Base-by-base conservation (phyloP, 176 grass and related monocot genomes). In the Oryza glaberrima region DNA sequence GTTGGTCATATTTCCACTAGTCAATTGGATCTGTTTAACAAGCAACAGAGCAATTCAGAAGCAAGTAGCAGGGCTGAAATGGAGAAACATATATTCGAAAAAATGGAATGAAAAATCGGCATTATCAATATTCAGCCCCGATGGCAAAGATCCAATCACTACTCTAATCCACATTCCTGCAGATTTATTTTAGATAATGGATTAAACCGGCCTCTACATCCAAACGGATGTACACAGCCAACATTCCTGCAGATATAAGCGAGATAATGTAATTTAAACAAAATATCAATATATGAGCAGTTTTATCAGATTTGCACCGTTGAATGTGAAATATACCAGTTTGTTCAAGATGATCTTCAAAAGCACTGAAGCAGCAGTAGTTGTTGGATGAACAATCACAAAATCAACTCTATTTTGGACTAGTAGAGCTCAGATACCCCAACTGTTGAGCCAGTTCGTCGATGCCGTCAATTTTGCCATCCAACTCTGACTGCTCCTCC, bases 401-500 rank as follows among this genome's bases (percentile, higher is more conserved):
- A 68, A 86, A 71, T 47, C 30, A 76, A 82, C 67, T 86, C 83
- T 89, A 91, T 41, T 91, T 78, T 70, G 83, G 85, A 43, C 86
- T 89, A 75, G 69, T 88, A 76, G 89, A 90, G 83, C 46, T 95
- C 76, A 98, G 89, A 77, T 91, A 93, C 69, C 92, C 91, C 80
- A 95, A 79, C 40, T 85, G 80, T 25, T 83, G 87, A 60, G 77
- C 90, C 65, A 92, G 80, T 32, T 71, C 72, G 36, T 91, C 74
- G 0, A 93, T 77, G 72, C 90, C 84, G 51, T 81, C 75, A 69
- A 63, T 71, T 70, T 11, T 80, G 72, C 12, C 88, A 36, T 88
- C 83, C 30, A 86, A 66, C 60, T 83, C 76, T 61, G 63, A 74
- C 68, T 83, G 35, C 47, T 68, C 88, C 67, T 75, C 66, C 26